These are phyloP conservation scores for Xylariaceae sp. DNA, from an alignment of 2,329 filamentous ascomycete species.

Conservation along the genomic window DNA sequence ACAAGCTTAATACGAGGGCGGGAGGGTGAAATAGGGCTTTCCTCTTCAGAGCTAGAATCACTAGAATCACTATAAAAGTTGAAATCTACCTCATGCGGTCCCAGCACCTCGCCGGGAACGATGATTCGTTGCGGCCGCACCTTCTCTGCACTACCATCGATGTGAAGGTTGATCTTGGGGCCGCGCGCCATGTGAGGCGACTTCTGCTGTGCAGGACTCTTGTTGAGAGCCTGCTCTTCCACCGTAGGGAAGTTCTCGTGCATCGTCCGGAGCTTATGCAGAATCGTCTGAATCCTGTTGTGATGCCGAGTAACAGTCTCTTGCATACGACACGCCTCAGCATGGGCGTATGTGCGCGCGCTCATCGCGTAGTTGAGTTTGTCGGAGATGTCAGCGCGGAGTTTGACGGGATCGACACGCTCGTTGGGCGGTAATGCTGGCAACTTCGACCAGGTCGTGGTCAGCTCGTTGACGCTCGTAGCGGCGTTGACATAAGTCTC, in stretches of 20 bases:
- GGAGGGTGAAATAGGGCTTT: conserved; percentile 39
- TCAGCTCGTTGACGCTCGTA: conserved; percentile 49
- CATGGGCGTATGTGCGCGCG: conserved; percentile 54
- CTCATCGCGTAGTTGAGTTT: conserved; percentile 50
- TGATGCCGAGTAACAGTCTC: conserved; percentile 60
- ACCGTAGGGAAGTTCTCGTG: conserved; percentile 53
- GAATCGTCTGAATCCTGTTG: conserved; percentile 53
- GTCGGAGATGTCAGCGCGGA: conserved; percentile 57
- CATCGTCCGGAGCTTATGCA: conserved; percentile 55
- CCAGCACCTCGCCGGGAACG: conserved; percentile 60
- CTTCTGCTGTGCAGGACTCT: conserved; percentile 47
- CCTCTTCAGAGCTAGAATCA: conserved; percentile 49
- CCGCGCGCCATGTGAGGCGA: conserved; percentile 49
- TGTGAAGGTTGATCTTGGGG: conserved; percentile 43
- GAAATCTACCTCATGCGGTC: conserved; percentile 60
- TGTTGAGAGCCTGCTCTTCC: conserved; percentile 44
- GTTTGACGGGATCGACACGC: conserved; percentile 43
- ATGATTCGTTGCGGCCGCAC: conserved; percentile 52
- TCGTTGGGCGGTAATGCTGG: conserved; percentile 44
- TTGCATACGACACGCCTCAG: conserved; percentile 58
- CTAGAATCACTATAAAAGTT: conserved; percentile 51
- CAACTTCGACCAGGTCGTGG: conserved; percentile 51
- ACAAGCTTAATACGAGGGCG: conserved; percentile 48
- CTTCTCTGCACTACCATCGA: conserved; percentile 43
- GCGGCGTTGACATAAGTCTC: conserved; percentile 53